Conservation (phyloP, 1,284 basidiomycete genomes). For the Cryptococcus depauperatus region DNA sequence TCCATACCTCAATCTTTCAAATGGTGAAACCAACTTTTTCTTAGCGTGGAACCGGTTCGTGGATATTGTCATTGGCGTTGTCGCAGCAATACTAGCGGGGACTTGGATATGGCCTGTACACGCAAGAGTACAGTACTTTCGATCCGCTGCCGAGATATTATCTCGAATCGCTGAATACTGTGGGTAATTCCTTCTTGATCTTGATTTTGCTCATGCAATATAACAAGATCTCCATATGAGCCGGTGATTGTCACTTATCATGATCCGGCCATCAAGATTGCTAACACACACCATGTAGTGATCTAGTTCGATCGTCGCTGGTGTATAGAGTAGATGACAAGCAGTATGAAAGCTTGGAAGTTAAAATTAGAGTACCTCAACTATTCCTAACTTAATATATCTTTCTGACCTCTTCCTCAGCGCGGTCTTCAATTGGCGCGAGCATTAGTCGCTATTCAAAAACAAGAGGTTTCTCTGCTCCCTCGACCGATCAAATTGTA, state of each 20-base stretch:
- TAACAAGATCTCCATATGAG: slow-evolving; percentile 37
- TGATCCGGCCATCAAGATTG: background rate
- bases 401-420: slow-evolving; percentile 4
- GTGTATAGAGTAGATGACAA: slow-evolving; percentile 34
- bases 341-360: slow-evolving; percentile 31
- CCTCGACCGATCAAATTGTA: slow-evolving; percentile 46
- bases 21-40: slow-evolving; percentile 23
- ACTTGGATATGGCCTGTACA: slow-evolving; percentile 42
- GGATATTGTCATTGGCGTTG: slow-evolving; percentile 41
- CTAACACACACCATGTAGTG: slow-evolving; percentile 12
- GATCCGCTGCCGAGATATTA: slow-evolving; percentile 35
- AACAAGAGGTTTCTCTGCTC: slow-evolving; percentile 46
- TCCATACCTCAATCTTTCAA: slow-evolving; percentile 31
- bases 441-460: slow-evolving; percentile 36
- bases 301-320: slow-evolving; percentile 36
- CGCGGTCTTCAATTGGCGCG: slow-evolving; percentile 29
- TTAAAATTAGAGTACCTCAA: slow-evolving; percentile 19
- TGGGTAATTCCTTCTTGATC: slow-evolving; percentile 18
- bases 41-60: slow-evolving; percentile 40
- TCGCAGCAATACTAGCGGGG: slow-evolving; percentile 41
- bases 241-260: slow-evolving; percentile 11
- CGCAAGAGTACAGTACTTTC: slow-evolving; percentile 42
- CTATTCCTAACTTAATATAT: background rate
- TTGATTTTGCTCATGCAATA: background rate
- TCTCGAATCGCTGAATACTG: slow-evolving; percentile 39